Conservation (phyloP, 139 green algal genomes). For the Eudorina sp. region DNA sequence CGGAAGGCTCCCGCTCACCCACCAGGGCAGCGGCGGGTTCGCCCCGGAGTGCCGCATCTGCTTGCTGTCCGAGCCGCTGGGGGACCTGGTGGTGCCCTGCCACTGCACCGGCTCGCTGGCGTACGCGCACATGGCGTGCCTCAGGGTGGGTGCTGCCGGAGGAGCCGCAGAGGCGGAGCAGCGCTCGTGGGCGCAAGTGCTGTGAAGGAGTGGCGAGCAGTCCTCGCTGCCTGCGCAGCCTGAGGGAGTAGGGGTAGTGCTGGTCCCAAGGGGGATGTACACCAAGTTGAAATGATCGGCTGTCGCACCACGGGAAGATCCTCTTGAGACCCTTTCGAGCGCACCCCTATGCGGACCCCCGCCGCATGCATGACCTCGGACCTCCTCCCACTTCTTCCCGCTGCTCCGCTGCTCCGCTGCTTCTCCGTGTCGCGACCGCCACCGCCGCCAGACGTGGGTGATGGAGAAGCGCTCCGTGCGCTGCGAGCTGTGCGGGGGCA, state of each 20-base stretch:
- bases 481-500: slow-evolving; percentile 43
- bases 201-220: neutral
- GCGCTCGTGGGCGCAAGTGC: neutral
- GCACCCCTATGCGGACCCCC: no score
- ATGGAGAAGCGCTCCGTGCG: slow-evolving; percentile 34
- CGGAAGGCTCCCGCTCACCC: neutral
- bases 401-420: no score
- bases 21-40: neutral
- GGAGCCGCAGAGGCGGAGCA: neutral
- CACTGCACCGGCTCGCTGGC: slow-evolving; percentile 45
- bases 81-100: slow-evolving; percentile 44
- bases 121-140: slow-evolving; percentile 41
- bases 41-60: slow-evolving; percentile 55
- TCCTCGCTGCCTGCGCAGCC: no score
- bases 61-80: slow-evolving; percentile 29
- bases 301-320: no score
- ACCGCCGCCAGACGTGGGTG: slow-evolving; percentile 23
- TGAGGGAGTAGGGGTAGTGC: no score
- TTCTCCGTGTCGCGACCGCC: neutral
- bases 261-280: no score
- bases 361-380: no score
- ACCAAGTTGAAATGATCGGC: no score
- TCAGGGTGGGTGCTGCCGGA: neutral
- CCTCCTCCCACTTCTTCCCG: no score
- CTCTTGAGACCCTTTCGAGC: no score